Base-by-base conservation (phyloP, 306 rosid species). In the Echinosophora koreensis region DNA sequence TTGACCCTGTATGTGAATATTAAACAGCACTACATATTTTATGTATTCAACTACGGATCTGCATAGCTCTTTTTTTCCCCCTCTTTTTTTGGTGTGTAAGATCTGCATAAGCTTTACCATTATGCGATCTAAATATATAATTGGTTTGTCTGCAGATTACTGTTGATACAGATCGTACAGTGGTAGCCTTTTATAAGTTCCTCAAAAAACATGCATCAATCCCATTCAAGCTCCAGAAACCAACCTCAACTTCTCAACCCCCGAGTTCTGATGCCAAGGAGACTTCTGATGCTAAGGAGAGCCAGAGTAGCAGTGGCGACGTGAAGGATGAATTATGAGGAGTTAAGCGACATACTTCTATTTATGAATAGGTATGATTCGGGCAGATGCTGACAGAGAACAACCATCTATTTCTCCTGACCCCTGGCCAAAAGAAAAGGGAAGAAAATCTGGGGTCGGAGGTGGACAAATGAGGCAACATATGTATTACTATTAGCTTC, bases 171-270 rank as follows among this genome's bases (percentile, higher is more conserved):
- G 99, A 96, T 69, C 97, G 99, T 5, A 89, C 99, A 0, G 99
- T 92, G 76, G 96, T 91, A 69, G 99, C 98, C n/a, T 86, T 96
- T 14, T 96, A 96, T 72, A 96, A 96, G 78, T 96, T 96, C 86
- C 80, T 96, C 58, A 96, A 91, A 86, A 91, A 96, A 76, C 80
- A 96, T 78, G 98, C 99, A 68, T 88, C 99, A 37, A 87, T 96
- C 82, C 98, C 98, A n/a, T 92, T 96, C 88, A 96, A 92, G 92
- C 94, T 96, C 80, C 87, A 92, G 86, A 91, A 96, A 81, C 94
- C 97, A 71, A 77, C 86, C 76, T 72, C 90, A 60, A 9, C 89
- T 60, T 66, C 94, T 13, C 86, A 85, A 77, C 5, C 88, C 0
- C 82, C 64, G 76, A 83, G 77, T 44, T 56, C 89, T 51, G 91